Base-by-base conservation (phyloP, 2,329 filamentous ascomycete species). In the Cercospora sp. region DNA sequence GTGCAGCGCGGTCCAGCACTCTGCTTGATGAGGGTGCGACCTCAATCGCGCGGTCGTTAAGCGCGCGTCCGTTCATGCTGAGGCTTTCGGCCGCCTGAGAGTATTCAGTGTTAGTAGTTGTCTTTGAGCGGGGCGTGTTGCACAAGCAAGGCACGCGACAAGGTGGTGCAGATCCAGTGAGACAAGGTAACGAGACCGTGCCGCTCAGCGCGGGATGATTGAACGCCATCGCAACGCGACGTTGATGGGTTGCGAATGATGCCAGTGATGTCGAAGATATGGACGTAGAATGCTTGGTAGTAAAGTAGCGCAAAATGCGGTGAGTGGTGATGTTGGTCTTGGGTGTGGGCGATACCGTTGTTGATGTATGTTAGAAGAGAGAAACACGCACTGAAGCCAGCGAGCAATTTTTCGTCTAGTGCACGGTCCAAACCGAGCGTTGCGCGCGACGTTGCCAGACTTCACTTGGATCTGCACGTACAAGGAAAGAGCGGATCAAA, bases 31-130 rank as follows among this genome's bases (percentile, higher is more conserved):
- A 98, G 9, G 95, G 95, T 4, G 95, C 97, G 68, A 99, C 95
- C 81, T 99, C 95, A 77, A 99, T 98, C 72, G 95, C 95, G 84
- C 98, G 98, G 81, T 99, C 95, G 78, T 98, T 99, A 69, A 99
- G 86, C 63, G 95, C 95, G 76, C 95, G 93, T 64, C 95, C 95
- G 77, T 99, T 99, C 95, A 99, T 99, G 84, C 95, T 98, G 68
- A 99, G 87, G 80, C 93, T 97, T 81, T 99, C 95, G 60, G 95
- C 95, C 75, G 95, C 95, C 94, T 97, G 70, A 13, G 28, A 16
- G 9, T 28, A 60, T 48, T 33, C 36, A 33, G 63, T 33, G 61
- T 70, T 60, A 66, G 72, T 68, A 69, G 53, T 45, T 33, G 60
- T 60, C 45, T 58, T 42, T 26, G 48, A 55, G 31, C 53, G 64